These are phyloP conservation scores for Salix purpurea DNA, from an alignment of 345 rosid species.

Conservation along the genomic window DNA sequence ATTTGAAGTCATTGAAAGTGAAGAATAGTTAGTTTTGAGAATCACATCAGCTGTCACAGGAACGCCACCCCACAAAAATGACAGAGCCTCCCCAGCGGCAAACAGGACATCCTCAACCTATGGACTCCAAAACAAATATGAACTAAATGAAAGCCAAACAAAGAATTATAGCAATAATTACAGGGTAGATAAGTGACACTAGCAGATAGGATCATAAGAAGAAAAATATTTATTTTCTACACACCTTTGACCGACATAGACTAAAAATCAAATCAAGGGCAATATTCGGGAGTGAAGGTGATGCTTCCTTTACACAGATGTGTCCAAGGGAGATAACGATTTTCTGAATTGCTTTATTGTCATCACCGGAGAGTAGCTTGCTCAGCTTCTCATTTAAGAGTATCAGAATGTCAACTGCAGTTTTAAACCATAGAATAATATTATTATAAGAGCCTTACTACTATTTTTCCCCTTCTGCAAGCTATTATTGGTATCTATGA, in stretches of 20 bases:
- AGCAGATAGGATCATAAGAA: neutral
- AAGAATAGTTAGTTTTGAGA: conserved; percentile 78
- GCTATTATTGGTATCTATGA: conserved; percentile 4
- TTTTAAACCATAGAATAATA: conserved; percentile 18
- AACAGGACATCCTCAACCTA: conserved; percentile 95
- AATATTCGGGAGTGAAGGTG: conserved; percentile 53
- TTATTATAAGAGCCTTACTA: conserved; percentile 10
- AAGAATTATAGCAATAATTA: neutral
- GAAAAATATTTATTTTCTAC: conserved; percentile 6
- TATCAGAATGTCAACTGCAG: conserved; percentile 58
- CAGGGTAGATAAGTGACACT: neutral
- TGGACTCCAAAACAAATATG: conserved; percentile 13
- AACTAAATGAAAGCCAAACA: neutral
- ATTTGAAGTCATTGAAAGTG: conserved; percentile 83
- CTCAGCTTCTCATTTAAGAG: conserved; percentile 63
- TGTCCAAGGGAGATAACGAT: conserved; percentile 79
- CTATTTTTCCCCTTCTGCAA: conserved; percentile 1
- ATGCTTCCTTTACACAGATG: conserved; percentile 64
- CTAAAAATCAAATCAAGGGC: conserved; percentile 77
- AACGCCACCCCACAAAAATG: conserved; percentile 91
- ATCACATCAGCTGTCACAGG: conserved; percentile 84
- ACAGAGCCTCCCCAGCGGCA: conserved; percentile 93
- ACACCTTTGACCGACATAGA: conserved; percentile 85
- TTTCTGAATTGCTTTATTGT: conserved; percentile 76
- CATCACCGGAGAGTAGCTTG: conserved; percentile 80